Percentiles rank a stretch among this genome's conserved stretches.
phyloP scores from a whole-genome alignment of 2,329 filamentous ascomycete species.

The Alternaria solani region DNA sequence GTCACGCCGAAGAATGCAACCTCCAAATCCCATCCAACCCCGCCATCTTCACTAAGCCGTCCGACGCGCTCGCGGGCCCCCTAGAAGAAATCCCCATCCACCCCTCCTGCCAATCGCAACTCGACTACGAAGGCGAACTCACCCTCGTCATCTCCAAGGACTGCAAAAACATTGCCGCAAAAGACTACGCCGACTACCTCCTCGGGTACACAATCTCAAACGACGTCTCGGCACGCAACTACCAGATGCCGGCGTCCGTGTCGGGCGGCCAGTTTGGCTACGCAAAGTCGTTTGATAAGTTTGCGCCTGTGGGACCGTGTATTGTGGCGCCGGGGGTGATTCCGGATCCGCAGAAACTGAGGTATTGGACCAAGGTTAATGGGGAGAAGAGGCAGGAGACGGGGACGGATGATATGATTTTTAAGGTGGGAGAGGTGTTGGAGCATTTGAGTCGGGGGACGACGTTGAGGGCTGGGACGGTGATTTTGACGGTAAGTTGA shows the following conservation, averaged over 20 bases:
- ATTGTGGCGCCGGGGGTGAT: slow-evolving; percentile 47
- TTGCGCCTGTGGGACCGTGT: slow-evolving; percentile 55
- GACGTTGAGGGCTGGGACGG: slow-evolving; percentile 57
- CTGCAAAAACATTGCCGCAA: slow-evolving; percentile 55
- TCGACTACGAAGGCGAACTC: slow-evolving; percentile 52
- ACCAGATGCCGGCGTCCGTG: slow-evolving; percentile 53
- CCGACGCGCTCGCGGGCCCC: slow-evolving; percentile 46
- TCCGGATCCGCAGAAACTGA: slow-evolving; percentile 44
- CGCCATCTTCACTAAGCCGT: slow-evolving; percentile 49
- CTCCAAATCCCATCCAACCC: slow-evolving; percentile 44
- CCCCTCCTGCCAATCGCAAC: slow-evolving; percentile 38
- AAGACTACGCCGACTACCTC: slow-evolving; percentile 66
- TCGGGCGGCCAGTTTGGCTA: slow-evolving; percentile 52
- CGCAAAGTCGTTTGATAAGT: slow-evolving; percentile 56
- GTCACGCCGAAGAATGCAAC: slow-evolving; percentile 46
- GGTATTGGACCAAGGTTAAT: slow-evolving; percentile 54
- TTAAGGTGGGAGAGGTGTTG: slow-evolving; percentile 52
- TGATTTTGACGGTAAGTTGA: slow-evolving; percentile 54
- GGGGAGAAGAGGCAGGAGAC: slow-evolving; percentile 55
- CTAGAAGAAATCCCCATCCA: slow-evolving; percentile 43
- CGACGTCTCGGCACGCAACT: slow-evolving; percentile 68
- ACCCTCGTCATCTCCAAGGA: slow-evolving; percentile 45
- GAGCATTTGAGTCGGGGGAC: slow-evolving; percentile 56
- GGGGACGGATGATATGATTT: slow-evolving; percentile 59
- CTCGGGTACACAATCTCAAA: slow-evolving; percentile 71